Base-by-base conservation (phyloP, 148 eudicot species). In the Bassia scoparia region DNA sequence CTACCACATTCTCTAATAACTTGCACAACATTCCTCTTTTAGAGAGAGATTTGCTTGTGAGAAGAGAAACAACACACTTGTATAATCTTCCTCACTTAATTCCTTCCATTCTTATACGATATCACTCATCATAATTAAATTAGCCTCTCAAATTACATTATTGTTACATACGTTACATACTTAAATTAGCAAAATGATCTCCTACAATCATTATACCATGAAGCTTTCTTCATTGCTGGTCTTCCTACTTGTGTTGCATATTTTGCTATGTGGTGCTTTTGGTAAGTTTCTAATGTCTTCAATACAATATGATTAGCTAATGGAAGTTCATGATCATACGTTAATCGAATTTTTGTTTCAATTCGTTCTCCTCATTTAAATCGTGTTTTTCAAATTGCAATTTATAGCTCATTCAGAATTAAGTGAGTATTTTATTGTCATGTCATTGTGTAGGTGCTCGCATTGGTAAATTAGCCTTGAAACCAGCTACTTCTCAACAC, bases 231-330 rank as follows among this genome's bases (percentile, higher is more conserved):
- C 82, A 2, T 33, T 50, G 29, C 46, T 86, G 33, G n/a, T 79
- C 44, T 65, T 52, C n/a, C 30, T 84, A 64, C 75, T 87, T 49
- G 41, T 83, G 38, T 34, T 84, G n/a, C 80, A 82, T 44, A 56
- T 76, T 72, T 46, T 81, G 50, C 56, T 81, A 34, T 76, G 59
- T 70, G 81, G 82, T 48, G 82, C 78, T 75, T 75, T 81, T 71
- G 87, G 90, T 87, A 79, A 30, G 76, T 74, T 44, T 37, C 16
- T 46, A 30, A 5, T 24, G 17, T 20, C 3, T 9, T 66, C 26
- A 41, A 38, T 67, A 0, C 4, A 11, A 12, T 0, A 12, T 18
- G 1, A 41, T 35, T 29, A 14, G 46, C 9, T 68, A 10, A 3
- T 65, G 21, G 0, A 49, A 15, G 12, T 49, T 15, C 20, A 49